Base-by-base conservation (phyloP, 768 basidiomycete species). In the Naganishia friedmannii region DNA sequence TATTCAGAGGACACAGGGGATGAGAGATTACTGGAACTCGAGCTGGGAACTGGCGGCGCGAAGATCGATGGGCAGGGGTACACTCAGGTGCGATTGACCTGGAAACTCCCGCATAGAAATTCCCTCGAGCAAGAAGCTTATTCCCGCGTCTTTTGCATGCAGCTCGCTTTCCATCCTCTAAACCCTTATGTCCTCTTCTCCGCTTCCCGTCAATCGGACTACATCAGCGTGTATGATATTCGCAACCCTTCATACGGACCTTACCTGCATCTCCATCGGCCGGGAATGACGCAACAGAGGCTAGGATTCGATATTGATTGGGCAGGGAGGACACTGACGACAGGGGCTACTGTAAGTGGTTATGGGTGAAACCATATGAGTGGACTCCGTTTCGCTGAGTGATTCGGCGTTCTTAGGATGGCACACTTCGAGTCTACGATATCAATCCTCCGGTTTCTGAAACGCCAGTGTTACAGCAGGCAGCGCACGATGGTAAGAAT, bases 141-240 rank as follows among this genome's bases (percentile, higher is more conserved):
- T 53, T 26, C 53, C 32, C 70, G 65, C 78, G 34, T 21, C 8
- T 5, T 67, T 19, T 29, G 70, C 31, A n/a, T 15, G 0, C 48
- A 91, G 91, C 80, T 93, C 48, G 84, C 86, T 70, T 97, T 93
- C 81, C 89, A 93, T 75, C 90, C 91, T 0, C 81, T 82, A 23
- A 81, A 83, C 53, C 89, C 91, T 0, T 86, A 90, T 69, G 80
- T 90, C 0, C 79, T 97, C 31, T 95, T 90, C 72, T 89, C 90
- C 0, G 85, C 90, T 0, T 93, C 91, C 73, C 86, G 94, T 6
- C 84, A 89, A 15, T 83, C 83, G n/a, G 83, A 83, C 7, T 76
- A 76, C 3, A 84, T 95, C 28, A 89, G 88, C 75, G 84, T 86
- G 67, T 96, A 90, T 89, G 94, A 96, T 77, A 78, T 93, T 6